Percentiles rank a stretch among this genome's conserved stretches.
These are phyloP conservation scores for Silene conica DNA, from an alignment of 148 eudicot species.

Conservation along the genomic window DNA sequence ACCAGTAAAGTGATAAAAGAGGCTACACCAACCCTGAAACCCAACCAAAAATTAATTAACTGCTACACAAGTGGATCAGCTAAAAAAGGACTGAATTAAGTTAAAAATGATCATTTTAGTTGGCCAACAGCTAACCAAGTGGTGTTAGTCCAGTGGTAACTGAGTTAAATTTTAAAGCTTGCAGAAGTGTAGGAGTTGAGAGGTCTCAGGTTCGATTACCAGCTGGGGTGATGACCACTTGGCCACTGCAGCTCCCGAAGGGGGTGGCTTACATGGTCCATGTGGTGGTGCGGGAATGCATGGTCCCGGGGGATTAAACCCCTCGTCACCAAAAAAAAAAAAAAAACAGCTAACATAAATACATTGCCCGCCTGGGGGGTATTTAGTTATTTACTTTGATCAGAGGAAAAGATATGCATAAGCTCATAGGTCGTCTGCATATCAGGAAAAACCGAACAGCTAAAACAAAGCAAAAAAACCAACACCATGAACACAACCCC, in stretches of 20 bases:
- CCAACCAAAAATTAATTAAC: slow-evolving; percentile 10
- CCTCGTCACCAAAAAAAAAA: no score
- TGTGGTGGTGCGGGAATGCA: no score
- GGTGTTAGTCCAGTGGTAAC: no score
- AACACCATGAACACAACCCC: slow-evolving; percentile 10
- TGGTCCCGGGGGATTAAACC: no score
- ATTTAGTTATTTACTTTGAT: not conserved
- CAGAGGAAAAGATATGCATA: not conserved
- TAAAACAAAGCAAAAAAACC: not conserved
- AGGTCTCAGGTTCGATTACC: no score
- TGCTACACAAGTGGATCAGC: not conserved
- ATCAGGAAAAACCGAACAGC: not conserved
- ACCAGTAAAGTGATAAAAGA: slow-evolving; percentile 77
- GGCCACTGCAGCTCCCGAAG: no score
- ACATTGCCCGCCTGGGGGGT: no score
- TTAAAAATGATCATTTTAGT: not conserved
- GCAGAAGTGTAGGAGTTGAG: no score
- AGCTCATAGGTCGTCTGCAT: not conserved
- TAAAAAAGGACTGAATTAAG: not conserved
- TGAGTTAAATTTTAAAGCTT: no score
- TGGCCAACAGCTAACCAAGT: not conserved
- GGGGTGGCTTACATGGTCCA: no score
- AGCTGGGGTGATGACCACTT: no score
- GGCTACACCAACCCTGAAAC: slow-evolving; percentile 90
- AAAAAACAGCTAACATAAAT: not conserved